phyloP scores from a whole-genome alignment of 257 asterid species.

The Cynanchum wilfordii region DNA sequence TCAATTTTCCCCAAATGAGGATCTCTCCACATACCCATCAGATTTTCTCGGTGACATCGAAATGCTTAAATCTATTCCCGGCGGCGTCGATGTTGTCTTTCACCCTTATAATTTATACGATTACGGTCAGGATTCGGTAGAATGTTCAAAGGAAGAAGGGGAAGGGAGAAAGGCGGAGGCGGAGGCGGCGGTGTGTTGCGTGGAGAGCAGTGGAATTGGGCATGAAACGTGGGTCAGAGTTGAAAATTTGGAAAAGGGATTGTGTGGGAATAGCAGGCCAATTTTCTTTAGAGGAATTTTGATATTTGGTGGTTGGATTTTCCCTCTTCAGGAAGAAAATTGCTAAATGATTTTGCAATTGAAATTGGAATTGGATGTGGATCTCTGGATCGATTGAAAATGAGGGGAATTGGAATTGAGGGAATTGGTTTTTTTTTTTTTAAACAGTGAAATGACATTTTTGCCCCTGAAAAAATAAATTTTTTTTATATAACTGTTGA shows the following conservation, averaged over 20 bases:
- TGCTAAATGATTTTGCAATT: too few species aligned
- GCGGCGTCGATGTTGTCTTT: conserved; percentile 79
- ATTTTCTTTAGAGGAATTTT: conserved; percentile 80
- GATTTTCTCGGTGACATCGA: conserved; percentile 73
- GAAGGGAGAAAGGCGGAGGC: conserved; percentile 11
- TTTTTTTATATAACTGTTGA: too few species aligned
- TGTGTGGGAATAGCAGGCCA: conserved; percentile 92
- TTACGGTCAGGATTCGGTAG: conserved; percentile 30
- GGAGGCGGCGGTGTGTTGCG: conserved; percentile 49
- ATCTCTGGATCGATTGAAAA: too few species aligned
- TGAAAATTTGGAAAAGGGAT: conserved; percentile 69
- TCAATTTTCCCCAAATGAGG: conserved; percentile 88
- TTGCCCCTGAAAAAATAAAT: too few species aligned
- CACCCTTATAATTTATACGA: conserved; percentile 70
- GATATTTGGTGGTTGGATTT: background rate
- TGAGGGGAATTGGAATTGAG: too few species aligned
- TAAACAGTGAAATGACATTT: too few species aligned
- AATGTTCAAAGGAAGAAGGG: too few species aligned
- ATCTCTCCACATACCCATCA: conserved; percentile 87
- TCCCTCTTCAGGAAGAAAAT: too few species aligned
- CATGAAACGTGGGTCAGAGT: conserved; percentile 90
- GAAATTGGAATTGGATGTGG: too few species aligned
- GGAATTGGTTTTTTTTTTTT: too few species aligned
- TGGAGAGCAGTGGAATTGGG: conserved; percentile 57
- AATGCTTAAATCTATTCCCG: conserved; percentile 46